phyloP scores from a whole-genome alignment of 2,329 filamentous ascomycete genomes.

The Albifimbria verrucaria region DNA sequence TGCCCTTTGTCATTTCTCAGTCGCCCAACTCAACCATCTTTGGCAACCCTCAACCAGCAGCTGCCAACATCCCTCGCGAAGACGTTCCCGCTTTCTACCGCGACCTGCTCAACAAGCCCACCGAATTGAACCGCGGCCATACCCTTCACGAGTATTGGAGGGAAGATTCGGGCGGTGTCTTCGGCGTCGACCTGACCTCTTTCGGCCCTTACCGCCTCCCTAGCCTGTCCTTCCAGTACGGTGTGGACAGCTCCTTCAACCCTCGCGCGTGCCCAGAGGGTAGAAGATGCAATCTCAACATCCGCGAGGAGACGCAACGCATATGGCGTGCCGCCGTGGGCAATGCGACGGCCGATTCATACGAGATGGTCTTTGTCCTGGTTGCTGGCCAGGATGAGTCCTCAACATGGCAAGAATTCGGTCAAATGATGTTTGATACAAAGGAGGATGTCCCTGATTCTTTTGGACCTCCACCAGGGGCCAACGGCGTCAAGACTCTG shows the following conservation, averaged over 20 bases:
- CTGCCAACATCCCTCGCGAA: constrained; percentile 36
- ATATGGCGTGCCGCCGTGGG: constrained; percentile 50
- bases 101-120: constrained; percentile 47
- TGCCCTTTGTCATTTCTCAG: constrained; percentile 45
- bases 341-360: constrained; percentile 41
- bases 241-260: constrained; percentile 46
- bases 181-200: constrained; percentile 49
- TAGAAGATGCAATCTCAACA: constrained; percentile 40
- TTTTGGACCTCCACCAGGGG: constrained; percentile 43
- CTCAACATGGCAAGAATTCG: constrained; percentile 54
- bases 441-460: constrained; percentile 45
- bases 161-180: constrained; percentile 50
- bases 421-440: constrained; percentile 47
- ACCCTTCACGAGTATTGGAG: constrained; percentile 57
- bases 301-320: constrained; percentile 45
- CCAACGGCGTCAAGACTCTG: constrained; percentile 26
- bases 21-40: constrained; percentile 46
- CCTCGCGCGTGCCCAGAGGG: constrained; percentile 40
- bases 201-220: constrained; percentile 52
- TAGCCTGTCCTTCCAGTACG: constrained; percentile 44
- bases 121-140: constrained; percentile 44
- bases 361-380: constrained; percentile 50
- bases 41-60: constrained; percentile 43
- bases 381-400: constrained; percentile 54
- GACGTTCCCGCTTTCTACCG: constrained; percentile 48